Conservation (phyloP, 2,329 filamentous ascomycete genomes). For the Dactylellina parvicollis region DNA sequence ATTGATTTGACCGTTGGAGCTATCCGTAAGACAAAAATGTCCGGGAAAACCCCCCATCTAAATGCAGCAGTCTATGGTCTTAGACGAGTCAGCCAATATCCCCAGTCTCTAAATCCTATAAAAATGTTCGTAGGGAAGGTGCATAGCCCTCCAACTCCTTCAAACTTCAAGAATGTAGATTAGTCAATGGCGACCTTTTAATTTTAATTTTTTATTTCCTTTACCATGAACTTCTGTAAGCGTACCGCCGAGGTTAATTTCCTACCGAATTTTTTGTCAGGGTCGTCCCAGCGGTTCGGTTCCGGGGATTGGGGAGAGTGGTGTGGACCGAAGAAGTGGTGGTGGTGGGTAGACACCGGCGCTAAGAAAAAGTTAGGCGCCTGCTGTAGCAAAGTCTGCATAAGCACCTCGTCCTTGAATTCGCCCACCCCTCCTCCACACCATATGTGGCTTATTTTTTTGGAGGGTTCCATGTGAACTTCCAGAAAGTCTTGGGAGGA, state of each 20-base stretch:
- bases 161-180: neutral
- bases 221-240: too few relatives aligned
- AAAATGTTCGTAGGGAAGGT: too few relatives aligned
- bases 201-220: too few relatives aligned
- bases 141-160: neutral
- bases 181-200: too few relatives aligned
- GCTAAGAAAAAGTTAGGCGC: slow-evolving; percentile 48
- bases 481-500: slow-evolving; percentile 10
- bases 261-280: neutral
- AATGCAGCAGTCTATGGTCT: too few relatives aligned
- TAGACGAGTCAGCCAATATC: too few relatives aligned
- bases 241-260: neutral
- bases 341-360: slow-evolving; percentile 6
- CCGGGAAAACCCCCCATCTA: too few relatives aligned
- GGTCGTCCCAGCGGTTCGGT: neutral
- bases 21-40: too few relatives aligned
- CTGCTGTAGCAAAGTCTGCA: slow-evolving; percentile 15
- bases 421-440: neutral
- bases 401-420: neutral
- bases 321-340: neutral
- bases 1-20: too few relatives aligned
- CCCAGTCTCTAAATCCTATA: too few relatives aligned
- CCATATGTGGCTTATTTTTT: neutral
- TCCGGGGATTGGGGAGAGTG: neutral
- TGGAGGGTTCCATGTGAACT: neutral